A percentile compares a stretch with the other conserved stretches of the same genome.
Conservation (phyloP, 192 early-diverging fungal species). For the Coemansia sp. region DNA sequence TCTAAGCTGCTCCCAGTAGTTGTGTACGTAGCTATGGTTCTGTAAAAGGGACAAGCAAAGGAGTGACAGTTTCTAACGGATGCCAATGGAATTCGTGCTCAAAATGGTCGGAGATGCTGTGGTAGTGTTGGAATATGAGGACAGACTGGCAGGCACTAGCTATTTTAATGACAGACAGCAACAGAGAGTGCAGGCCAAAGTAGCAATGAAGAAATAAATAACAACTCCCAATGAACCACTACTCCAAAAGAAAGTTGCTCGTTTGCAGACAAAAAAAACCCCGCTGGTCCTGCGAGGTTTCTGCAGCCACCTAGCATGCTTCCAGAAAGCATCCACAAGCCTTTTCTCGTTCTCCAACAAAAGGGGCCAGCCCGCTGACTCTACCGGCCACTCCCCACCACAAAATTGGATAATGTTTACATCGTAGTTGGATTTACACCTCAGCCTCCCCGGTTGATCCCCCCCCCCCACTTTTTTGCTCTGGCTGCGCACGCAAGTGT, state of each 20-base stretch:
- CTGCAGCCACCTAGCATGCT: neutral
- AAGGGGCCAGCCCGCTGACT: neutral
- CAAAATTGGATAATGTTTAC: neutral
- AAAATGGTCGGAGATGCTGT: neutral
- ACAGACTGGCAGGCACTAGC: neutral
- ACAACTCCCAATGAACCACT: neutral
- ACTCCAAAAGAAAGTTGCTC: neutral
- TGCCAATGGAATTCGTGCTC: neutral
- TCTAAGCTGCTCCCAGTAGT: neutral
- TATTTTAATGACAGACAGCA: neutral
- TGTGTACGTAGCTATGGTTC: neutral
- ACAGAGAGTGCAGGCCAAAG: neutral
- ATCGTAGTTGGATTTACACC: neutral
- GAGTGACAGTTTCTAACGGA: neutral
- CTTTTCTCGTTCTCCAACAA: neutral
- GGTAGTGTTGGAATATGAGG: neutral
- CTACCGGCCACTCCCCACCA: neutral
- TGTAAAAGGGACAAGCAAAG: neutral
- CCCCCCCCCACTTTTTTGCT: neutral
- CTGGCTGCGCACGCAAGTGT: neutral
- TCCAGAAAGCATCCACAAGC: constrained; percentile 1
- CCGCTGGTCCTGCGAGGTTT: neutral
- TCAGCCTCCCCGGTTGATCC: neutral
- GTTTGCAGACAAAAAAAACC: neutral
- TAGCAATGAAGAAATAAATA: neutral